Base-by-base conservation (phyloP, 2,329 filamentous ascomycete species). In the Fusarium odoratissimum region DNA sequence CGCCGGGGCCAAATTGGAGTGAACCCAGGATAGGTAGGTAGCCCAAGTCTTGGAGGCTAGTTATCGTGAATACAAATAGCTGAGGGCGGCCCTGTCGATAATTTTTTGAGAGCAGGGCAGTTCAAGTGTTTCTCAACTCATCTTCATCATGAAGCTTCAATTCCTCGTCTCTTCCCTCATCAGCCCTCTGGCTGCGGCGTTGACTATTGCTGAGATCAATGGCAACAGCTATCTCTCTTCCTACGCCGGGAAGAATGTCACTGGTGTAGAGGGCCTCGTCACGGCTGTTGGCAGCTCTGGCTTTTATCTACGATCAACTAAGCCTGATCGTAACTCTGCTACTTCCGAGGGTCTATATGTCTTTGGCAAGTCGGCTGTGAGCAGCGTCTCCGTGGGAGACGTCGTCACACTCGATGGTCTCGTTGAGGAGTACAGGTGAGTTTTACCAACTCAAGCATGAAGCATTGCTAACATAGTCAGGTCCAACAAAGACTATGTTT, bases 271-370 rank as follows among this genome's bases (percentile, higher is more conserved):
- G 38, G 91, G 91, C 41, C 81, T 93, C 16, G 86, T 93, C 21
- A 91, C 90, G 23, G 91, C 91, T 38, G 90, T 90, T 76, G 85
- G 87, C 0, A 85, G 87, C 19, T 84, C 84, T 66, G 91, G 91
- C 17, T 85, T 93, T 77, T 93, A 87, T 84, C 83, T 93, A 23
- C 88, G 89, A 46, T 91, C 91, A 3, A 87, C 86, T 1, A 83
- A 82, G 38, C 86, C 89, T 2, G 88, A 91, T 76, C 79, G 84
- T 52, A 86, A 91, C 76, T 78, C 82, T 19, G 82, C 83, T 51
- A 91, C 89, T 5, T 93, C 91, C 1, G 90, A 92, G 77, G 89
- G 89, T 4, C 79, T 93, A 68, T 93, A 91, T 74, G 87, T 93
- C 44, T 93, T 87, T 76, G 85, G 88, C 70, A 84, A 83, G 71